Conservation (phyloP, 768 basidiomycete genomes). For the Atractiella rhizophila region DNA sequence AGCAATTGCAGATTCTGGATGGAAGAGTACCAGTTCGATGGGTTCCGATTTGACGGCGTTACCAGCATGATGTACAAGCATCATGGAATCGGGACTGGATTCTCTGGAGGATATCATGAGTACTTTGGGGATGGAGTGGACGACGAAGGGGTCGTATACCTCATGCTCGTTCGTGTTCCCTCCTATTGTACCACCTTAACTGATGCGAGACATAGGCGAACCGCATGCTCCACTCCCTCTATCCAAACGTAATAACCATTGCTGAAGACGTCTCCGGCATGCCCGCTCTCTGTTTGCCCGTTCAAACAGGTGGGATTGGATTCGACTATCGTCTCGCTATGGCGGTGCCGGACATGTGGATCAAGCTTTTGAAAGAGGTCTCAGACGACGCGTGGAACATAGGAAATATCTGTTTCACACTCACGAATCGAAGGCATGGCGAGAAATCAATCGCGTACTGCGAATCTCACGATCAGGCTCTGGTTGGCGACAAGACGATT, state of each 20-base stretch:
- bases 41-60: slow-evolving; percentile 95
- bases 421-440: slow-evolving; percentile 63
- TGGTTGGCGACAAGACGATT: slow-evolving; percentile 93
- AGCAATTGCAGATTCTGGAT: slow-evolving; percentile 89
- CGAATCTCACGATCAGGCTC: slow-evolving; percentile 91
- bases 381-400: slow-evolving; percentile 69
- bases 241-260: slow-evolving; percentile 60
- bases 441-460: slow-evolving; percentile 84
- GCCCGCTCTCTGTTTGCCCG: slow-evolving; percentile 70
- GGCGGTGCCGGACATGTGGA: slow-evolving; percentile 99
- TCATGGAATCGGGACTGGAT: slow-evolving; percentile 91
- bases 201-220: slow-evolving; percentile 42
- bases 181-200: not conserved
- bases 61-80: slow-evolving; percentile 99
- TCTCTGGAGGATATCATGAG: slow-evolving; percentile 93
- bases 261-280: slow-evolving; percentile 98
- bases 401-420: slow-evolving; percentile 56
- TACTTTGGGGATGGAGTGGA: slow-evolving; percentile 76
- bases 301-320: slow-evolving; percentile 60
- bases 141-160: slow-evolving; percentile 68
- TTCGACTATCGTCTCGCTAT: slow-evolving; percentile 96
- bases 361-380: slow-evolving; percentile 87
- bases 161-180: slow-evolving; percentile 58
- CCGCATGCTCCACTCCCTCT: slow-evolving; percentile 56
- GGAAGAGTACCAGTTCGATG: slow-evolving; percentile 86